Evolutionary conservation across 2,329 filamentous ascomycete species (phyloP).

Genomic region (Colletotrichum eremochloae): DNA sequence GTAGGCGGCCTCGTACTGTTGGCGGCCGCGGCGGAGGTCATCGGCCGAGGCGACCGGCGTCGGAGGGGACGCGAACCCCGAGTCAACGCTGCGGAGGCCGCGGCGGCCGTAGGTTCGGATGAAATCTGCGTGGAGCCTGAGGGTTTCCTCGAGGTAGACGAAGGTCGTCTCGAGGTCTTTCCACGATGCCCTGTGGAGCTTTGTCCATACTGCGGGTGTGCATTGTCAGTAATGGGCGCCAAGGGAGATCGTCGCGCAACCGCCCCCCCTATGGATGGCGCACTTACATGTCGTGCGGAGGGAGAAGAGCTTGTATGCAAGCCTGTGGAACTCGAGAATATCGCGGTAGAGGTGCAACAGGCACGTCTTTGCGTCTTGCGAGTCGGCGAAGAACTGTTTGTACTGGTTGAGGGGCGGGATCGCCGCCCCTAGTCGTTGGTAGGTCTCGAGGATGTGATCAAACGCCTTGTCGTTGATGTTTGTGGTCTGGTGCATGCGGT

Average conservation of each 20-base stretch:
- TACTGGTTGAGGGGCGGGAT: conserved; percentile 17
- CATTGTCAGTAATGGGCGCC: background rate
- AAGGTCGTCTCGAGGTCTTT: conserved; percentile 27
- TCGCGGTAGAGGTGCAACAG: conserved; percentile 36
- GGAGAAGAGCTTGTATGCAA: conserved; percentile 32
- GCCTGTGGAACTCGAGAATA: conserved; percentile 22
- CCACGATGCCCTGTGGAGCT: conserved; percentile 34
- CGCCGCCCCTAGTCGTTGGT: conserved; percentile 27
- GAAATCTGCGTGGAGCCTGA: conserved; percentile 12
- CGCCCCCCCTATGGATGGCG: too few relatives aligned
- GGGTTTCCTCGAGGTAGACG: conserved; percentile 2
- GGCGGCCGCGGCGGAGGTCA: background rate
- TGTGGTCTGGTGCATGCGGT: conserved; percentile 13
- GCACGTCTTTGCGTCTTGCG: background rate
- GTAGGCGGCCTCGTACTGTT: background rate
- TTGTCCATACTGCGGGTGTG: conserved; percentile 24
- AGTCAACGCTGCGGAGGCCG: conserved; percentile 9
- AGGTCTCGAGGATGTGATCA: conserved; percentile 39
- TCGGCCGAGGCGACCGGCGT: too few relatives aligned
- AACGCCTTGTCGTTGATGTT: conserved; percentile 33
- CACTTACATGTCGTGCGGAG: conserved; percentile 26
- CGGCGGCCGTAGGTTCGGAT: conserved; percentile 10
- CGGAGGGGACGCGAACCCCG: conserved; percentile 2
- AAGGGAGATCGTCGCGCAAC: too few relatives aligned
- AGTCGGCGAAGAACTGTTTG: conserved; percentile 10